Evolutionary conservation across 352 stramenopile species (phyloP).

Genomic region (Pythium rishiriense): DNA sequence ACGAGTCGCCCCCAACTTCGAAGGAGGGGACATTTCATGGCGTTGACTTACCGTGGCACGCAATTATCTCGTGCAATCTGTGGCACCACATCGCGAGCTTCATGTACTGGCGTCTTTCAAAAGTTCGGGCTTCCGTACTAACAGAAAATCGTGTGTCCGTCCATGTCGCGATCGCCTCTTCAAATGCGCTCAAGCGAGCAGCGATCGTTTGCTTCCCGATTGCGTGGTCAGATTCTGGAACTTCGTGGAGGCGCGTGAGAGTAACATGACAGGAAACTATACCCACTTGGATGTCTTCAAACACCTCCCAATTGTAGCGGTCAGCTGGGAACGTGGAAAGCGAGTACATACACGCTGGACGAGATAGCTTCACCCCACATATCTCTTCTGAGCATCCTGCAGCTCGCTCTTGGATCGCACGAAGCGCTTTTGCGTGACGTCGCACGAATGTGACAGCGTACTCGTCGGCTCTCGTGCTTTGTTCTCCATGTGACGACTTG

Average conservation of each 20-base stretch:
- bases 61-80: not conserved
- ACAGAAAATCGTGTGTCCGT: conserved; percentile 3
- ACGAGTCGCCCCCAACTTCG: no score
- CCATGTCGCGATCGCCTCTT: not conserved
- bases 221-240: not conserved
- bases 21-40: not conserved
- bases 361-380: not conserved
- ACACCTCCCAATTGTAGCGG: not conserved
- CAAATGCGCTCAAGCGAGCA: not conserved
- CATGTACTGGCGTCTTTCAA: conserved; percentile 7
- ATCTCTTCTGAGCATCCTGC: conserved; percentile 11
- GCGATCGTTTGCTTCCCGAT: not conserved
- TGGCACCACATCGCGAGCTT: conserved; percentile 20
- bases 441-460: not conserved
- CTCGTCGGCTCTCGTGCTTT: not conserved
- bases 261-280: conserved; percentile 14
- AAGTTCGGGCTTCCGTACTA: not conserved
- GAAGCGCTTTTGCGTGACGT: not conserved
- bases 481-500: not conserved
- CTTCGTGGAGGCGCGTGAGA: conserved; percentile 14
- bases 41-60: not conserved
- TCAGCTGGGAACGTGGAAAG: not conserved
- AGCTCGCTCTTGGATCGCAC: conserved; percentile 6
- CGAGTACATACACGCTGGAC: no score
- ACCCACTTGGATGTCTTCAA: conserved; percentile 4